These are phyloP conservation scores for Arxiozyma slooffiae DNA, from an alignment of 1,139 yeast genomes.

Conservation along the genomic window DNA sequence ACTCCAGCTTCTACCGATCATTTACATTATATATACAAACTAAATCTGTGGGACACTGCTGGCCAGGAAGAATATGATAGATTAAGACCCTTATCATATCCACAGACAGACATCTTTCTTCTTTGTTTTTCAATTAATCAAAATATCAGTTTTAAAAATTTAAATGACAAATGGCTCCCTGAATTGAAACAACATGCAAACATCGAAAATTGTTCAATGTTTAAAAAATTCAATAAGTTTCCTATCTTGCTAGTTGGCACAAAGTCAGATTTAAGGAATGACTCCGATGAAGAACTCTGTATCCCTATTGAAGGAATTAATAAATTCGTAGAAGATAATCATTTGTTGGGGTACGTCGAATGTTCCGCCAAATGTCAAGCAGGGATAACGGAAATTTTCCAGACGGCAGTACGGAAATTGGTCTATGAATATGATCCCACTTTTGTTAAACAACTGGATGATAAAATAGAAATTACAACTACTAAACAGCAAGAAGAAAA, in stretches of 20 bases:
- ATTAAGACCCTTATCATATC: slow-evolving; percentile 81
- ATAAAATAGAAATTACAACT: slow-evolving; percentile 28
- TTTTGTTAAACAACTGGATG: neutral
- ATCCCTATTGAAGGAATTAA: slow-evolving; percentile 46
- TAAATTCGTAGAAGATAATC: slow-evolving; percentile 59
- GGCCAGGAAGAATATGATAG: slow-evolving; percentile 93
- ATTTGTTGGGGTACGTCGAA: slow-evolving; percentile 69
- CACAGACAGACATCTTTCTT: slow-evolving; percentile 83
- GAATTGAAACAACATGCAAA: slow-evolving; percentile 84
- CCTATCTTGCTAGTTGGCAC: slow-evolving; percentile 78
- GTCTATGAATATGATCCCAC: slow-evolving; percentile 30
- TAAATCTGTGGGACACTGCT: slow-evolving; percentile 96
- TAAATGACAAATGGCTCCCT: slow-evolving; percentile 71
- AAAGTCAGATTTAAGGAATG: slow-evolving; percentile 76
- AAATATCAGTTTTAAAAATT: slow-evolving; percentile 73
- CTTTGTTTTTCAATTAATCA: slow-evolving; percentile 81
- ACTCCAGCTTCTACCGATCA: neutral
- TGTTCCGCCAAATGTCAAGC: slow-evolving; percentile 90
- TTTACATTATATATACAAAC: slow-evolving; percentile 41
- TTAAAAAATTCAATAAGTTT: slow-evolving; percentile 31
- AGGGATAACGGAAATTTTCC: slow-evolving; percentile 77
- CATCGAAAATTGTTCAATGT: slow-evolving; percentile 34
- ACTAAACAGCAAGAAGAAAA: neutral
- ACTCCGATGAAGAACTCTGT: slow-evolving; percentile 35
- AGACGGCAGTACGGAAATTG: slow-evolving; percentile 66